These are phyloP conservation scores for Coemansia sp. DNA, from an alignment of 192 early-diverging fungal species.

Conservation along the genomic window DNA sequence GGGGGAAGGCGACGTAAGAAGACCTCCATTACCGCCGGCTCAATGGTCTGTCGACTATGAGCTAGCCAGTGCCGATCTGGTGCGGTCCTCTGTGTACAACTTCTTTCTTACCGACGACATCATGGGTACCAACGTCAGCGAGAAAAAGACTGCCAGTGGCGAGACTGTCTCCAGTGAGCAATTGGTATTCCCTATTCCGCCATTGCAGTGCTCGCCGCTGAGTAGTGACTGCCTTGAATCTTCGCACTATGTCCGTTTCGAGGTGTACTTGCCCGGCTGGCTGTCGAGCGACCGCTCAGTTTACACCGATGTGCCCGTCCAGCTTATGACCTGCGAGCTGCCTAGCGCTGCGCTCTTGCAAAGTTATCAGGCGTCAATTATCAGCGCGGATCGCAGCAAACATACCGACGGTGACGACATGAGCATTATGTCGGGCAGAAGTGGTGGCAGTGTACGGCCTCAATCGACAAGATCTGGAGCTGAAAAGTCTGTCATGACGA, in stretches of 20 bases:
- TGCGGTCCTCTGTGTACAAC: conserved; percentile 53
- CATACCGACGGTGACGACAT: conserved; percentile 16
- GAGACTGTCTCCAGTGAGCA: conserved; percentile 27
- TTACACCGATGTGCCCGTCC: conserved; percentile 41
- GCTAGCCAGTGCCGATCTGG: conserved; percentile 27
- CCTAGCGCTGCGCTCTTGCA: background rate
- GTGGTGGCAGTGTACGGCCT: conserved; percentile 13
- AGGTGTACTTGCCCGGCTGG: conserved; percentile 46
- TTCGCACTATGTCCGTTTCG: conserved; percentile 47
- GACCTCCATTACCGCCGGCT: conserved; percentile 26
- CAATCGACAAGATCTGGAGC: conserved; percentile 17
- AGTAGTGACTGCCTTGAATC: conserved; percentile 44
- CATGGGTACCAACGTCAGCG: conserved; percentile 17
- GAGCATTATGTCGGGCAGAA: conserved; percentile 39
- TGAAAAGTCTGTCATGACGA: background rate
- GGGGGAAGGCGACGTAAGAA: conserved; percentile 10
- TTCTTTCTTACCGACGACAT: conserved; percentile 47
- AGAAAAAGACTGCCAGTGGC: conserved; percentile 20
- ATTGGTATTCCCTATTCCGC: conserved; percentile 29
- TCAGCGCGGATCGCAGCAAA: conserved; percentile 15
- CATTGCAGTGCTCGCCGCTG: conserved; percentile 28
- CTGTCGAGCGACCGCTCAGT: conserved; percentile 48
- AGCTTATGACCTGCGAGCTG: conserved; percentile 43
- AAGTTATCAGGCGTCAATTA: conserved; percentile 17
- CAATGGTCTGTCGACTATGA: conserved; percentile 46